Percentiles rank a stretch among this genome's conserved stretches.
These are phyloP conservation scores for Cystobasidium slooffiae DNA, from an alignment of 1,284 basidiomycete species.

Conservation along the genomic window DNA sequence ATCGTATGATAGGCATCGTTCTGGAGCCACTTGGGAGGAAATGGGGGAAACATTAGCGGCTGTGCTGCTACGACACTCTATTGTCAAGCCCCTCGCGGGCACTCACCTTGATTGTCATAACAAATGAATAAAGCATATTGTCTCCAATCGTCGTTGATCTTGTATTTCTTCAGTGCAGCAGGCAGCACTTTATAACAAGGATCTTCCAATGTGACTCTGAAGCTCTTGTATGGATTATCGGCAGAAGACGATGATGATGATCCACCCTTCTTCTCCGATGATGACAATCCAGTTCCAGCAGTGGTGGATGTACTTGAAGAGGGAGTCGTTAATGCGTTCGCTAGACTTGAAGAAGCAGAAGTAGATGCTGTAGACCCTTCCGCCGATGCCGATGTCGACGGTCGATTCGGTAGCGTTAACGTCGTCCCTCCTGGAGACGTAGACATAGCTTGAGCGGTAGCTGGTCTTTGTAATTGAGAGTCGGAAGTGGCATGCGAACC, in stretches of 20 bases:
- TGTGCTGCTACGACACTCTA: no score
- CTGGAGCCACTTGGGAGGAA: constrained; percentile 61
- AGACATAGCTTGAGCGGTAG: constrained; percentile 1
- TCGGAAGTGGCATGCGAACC: background rate
- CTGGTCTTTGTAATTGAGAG: constrained; percentile 4
- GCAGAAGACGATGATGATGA: constrained; percentile 54
- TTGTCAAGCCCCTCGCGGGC: no score
- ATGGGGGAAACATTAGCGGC: background rate
- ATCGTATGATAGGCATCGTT: constrained; percentile 95
- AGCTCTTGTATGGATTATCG: constrained; percentile 60
- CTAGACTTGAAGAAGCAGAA: background rate
- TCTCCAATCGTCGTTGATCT: constrained; percentile 98
- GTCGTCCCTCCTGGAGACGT: constrained; percentile 14
- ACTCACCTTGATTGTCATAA: constrained; percentile 82
- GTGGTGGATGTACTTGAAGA: background rate
- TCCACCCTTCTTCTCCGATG: constrained; percentile 8
- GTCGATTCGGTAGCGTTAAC: constrained; percentile 9
- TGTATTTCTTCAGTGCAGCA: constrained; percentile 97
- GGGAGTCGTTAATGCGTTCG: background rate
- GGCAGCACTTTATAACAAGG: constrained; percentile 98
- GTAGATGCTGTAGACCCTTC: background rate
- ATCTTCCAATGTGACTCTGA: constrained; percentile 78
- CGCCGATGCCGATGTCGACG: constrained; percentile 25
- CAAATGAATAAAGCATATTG: constrained; percentile 99
- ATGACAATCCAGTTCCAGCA: background rate